Base-by-base conservation (phyloP, 2,329 filamentous ascomycete species). In the Thelonectria blattea region DNA sequence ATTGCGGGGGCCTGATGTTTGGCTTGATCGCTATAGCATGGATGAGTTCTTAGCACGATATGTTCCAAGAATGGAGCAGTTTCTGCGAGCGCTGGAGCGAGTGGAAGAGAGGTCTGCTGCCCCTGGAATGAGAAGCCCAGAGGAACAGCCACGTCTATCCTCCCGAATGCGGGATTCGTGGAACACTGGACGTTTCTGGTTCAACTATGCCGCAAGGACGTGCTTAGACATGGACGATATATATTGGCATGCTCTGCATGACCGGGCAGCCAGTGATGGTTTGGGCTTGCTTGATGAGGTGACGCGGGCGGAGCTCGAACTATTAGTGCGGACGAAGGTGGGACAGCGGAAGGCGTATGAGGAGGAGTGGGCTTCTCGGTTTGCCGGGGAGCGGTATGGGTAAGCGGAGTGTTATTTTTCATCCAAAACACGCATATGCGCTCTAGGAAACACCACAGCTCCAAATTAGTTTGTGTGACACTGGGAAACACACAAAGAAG, bases 191-290 rank as follows among this genome's bases (percentile, higher is more conserved):
- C 66, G 68, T 20, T 78, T 79, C 64, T 78, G 73, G 75, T 76
- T 78, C 52, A 63, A 78, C 46, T 75, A 71, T 63, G 73, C 71
- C n/a, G 70, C 71, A 12, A 69, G 75, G 55, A 76, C 71, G 51
- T 71, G 72, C 56, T 75, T 76, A 15, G 72, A 77, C 39, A 30
- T 77, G 1, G 75, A 78, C 61, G 64, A 53, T 2, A 66, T 75
- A 17, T 78, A 75, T 59, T 77, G 71, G 72, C 60, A 60, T 20
- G 60, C 57, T 11, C 58, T 75, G 47, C 66, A 74, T 65, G 54
- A 74, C 15, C 43, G 37, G 9, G 32, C 22, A 3, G 7, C 22
- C 22, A 7, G 45, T 11, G 12, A 15, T 48, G 65, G 61, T 58
- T 20, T 70, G 62, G 63, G 69, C 22, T 53, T 67, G 53, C 68